Conservation (phyloP, 2,329 filamentous ascomycete genomes). For the Sarocladium brachiariae region DNA sequence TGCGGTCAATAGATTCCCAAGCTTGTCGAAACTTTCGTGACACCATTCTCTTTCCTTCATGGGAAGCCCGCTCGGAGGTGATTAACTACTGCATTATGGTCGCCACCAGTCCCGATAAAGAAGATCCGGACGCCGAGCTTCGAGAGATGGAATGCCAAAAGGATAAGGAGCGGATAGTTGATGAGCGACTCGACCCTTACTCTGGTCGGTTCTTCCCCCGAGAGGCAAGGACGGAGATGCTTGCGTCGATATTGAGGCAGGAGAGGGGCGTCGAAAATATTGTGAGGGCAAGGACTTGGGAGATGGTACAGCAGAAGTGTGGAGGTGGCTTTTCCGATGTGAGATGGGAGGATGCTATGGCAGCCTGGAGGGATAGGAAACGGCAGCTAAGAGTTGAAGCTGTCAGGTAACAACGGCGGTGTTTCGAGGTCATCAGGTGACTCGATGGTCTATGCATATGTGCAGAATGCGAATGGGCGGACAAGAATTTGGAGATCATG, state of each 20-base stretch:
- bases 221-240: constrained; percentile 72
- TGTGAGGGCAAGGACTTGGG: constrained; percentile 76
- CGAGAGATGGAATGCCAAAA: constrained; percentile 63
- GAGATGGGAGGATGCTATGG: constrained; percentile 59
- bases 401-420: too few relatives aligned
- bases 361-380: constrained; percentile 48
- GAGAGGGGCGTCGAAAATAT: constrained; percentile 74
- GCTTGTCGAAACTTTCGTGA: constrained; percentile 70
- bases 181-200: constrained; percentile 91
- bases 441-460: not conserved
- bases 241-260: constrained; percentile 67
- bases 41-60: constrained; percentile 76
- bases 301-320: constrained; percentile 69
- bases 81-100: constrained; percentile 85
- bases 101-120: constrained; percentile 77
- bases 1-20: constrained; percentile 47
- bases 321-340: constrained; percentile 43
- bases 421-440: too few relatives aligned
- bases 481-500: not conserved
- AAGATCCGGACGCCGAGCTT: constrained; percentile 70
- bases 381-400: constrained; percentile 10
- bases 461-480: too few relatives aligned
- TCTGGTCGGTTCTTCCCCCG: constrained; percentile 72
- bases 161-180: constrained; percentile 66
- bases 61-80: constrained; percentile 76